Conservation (phyloP, 2,329 filamentous ascomycete species). For the Kalmusia sp. region DNA sequence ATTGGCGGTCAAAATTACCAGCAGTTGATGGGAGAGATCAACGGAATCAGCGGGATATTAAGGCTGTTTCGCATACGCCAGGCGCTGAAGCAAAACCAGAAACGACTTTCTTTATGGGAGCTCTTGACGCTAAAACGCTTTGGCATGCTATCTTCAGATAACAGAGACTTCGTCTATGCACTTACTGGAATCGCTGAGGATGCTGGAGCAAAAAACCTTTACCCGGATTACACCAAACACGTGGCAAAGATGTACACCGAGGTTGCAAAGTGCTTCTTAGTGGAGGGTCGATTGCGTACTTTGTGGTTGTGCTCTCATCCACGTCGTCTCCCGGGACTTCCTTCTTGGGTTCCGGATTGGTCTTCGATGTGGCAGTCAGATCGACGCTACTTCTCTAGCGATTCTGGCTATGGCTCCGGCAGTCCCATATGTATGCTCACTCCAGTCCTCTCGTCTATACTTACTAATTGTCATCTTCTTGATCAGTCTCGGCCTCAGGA, state of each 20-base stretch:
- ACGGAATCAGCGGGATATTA: background rate
- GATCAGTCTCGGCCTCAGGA: conserved; percentile 2
- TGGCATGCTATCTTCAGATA: conserved; percentile 6
- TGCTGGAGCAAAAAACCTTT: conserved; percentile 1
- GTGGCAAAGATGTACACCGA: conserved; percentile 7
- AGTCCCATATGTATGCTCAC: background rate
- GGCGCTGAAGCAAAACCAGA: background rate
- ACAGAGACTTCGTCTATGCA: conserved; percentile 7
- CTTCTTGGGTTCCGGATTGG: conserved; percentile 13
- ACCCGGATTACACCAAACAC: conserved; percentile 10
- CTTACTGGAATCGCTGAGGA: conserved; percentile 8
- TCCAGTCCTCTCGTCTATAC: background rate
- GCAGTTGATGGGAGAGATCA: conserved; percentile 1
- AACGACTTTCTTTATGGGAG: conserved; percentile 4
- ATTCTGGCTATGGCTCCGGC: conserved; percentile 6
- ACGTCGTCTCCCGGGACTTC: conserved; percentile 3
- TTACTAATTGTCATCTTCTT: background rate
- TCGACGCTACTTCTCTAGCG: conserved; percentile 4
- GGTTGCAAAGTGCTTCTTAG: conserved; percentile 9
- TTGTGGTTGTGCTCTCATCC: conserved; percentile 10
- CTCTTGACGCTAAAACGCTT: conserved; percentile 9
- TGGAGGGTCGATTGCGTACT: conserved; percentile 2
- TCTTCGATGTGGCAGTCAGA: conserved; percentile 6
- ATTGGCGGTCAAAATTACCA: conserved; percentile 2
- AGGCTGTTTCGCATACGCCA: conserved; percentile 6